These are phyloP conservation scores for Aspergillus panamensis DNA, from an alignment of 495 filamentous ascomycete genomes.

Conservation along the genomic window DNA sequence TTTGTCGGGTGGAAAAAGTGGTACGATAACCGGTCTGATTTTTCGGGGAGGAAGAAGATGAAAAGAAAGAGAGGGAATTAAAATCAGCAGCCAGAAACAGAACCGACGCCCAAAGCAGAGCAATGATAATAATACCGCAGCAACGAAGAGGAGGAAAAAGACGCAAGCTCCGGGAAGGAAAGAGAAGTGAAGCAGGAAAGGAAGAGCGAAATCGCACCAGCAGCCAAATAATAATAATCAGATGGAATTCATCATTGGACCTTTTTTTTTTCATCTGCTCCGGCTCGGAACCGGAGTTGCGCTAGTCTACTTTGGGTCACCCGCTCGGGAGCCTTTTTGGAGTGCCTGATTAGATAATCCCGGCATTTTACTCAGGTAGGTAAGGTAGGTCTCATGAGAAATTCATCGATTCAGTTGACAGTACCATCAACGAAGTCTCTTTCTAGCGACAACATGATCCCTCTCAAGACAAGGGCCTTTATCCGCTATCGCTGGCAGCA, in stretches of 20 bases:
- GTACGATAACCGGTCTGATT: constrained; percentile 18
- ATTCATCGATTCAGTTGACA: background rate
- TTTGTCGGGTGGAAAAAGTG: constrained; percentile 7
- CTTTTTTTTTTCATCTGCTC: constrained; percentile 17
- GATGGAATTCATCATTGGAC: background rate
- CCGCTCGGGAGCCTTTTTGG: constrained; percentile 5
- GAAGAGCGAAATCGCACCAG: constrained; percentile 16
- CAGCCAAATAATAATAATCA: background rate
- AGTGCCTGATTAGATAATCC: constrained; percentile 16
- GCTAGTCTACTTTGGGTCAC: constrained; percentile 30
- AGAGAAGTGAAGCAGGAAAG: constrained; percentile 14
- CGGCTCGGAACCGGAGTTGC: constrained; percentile 24
- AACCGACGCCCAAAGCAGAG: constrained; percentile 3
- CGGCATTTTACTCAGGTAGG: constrained; percentile 15
- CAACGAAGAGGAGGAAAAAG: constrained; percentile 11
- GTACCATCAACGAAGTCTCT: background rate
- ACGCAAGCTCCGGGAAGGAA: constrained; percentile 15
- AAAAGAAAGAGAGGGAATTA: constrained; percentile 7
- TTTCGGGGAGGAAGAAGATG: background rate
- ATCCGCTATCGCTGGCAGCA: background rate
- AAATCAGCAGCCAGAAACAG: constrained; percentile 5
- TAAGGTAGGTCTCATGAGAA: background rate
- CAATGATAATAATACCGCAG: constrained; percentile 7
- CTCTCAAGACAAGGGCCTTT: background rate
- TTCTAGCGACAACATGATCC: constrained; percentile 1